Evolutionary conservation across 768 basidiomycete species (phyloP).

Genomic region (Tulasnella sp.): DNA sequence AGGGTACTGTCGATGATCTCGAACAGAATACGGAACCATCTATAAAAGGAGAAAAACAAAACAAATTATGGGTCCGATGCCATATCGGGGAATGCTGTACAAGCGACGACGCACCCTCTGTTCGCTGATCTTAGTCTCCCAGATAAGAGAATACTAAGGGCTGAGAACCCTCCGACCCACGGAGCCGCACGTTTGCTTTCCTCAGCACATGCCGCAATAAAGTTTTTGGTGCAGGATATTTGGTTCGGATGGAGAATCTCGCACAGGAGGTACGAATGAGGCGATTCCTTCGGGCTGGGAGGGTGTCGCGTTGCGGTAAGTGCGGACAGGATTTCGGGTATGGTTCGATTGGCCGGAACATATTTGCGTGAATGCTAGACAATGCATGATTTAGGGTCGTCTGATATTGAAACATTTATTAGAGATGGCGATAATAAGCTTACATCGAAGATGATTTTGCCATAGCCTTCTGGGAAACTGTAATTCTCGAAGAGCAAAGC

Average conservation of each 20-base stretch:
- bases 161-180: slow-evolving; percentile 13
- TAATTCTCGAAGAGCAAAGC: slow-evolving; percentile 8
- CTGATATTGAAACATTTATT: neutral
- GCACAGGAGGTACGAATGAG: slow-evolving; percentile 9
- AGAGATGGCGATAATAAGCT: neutral
- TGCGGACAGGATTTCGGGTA: neutral
- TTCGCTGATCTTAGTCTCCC: neutral
- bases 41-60: neutral
- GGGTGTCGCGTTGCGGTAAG: slow-evolving; percentile 3
- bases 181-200: slow-evolving; percentile 3
- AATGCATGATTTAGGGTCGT: neutral
- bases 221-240: slow-evolving; percentile 14
- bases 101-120: neutral
- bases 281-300: neutral
- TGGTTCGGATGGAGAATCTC: slow-evolving; percentile 10
- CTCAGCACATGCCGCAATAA: slow-evolving; percentile 1
- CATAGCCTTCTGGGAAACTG: slow-evolving; percentile 13
- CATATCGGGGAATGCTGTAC: neutral
- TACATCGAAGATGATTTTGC: slow-evolving; percentile 4
- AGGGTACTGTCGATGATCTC: slow-evolving; percentile 1
- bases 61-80: neutral
- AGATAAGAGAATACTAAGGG: slow-evolving; percentile 3
- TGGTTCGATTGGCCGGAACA: neutral
- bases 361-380: slow-evolving; percentile 14
- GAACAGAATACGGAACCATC: neutral